A percentile compares a stretch with the other conserved stretches of the same genome.
Conservation (phyloP, 2,329 filamentous ascomycete species). For the Ustulina deusta region DNA sequence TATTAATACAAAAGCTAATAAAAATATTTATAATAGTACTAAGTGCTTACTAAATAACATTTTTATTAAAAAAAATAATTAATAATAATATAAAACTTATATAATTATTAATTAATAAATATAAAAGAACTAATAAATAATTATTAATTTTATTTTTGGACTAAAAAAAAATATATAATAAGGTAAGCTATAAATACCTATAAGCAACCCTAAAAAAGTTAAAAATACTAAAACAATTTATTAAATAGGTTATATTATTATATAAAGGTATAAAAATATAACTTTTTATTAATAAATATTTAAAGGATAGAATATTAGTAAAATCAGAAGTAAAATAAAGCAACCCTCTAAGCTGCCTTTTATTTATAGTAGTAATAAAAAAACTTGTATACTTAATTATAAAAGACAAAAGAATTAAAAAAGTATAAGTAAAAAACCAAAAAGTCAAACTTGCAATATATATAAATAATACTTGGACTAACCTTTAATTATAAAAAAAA, state of each 20-base stretch:
- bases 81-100: conserved; percentile 3
- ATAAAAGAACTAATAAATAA: background rate
- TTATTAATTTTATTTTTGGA: background rate
- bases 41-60: background rate
- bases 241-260: background rate
- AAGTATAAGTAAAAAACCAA: background rate
- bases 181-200: conserved; percentile 10
- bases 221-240: background rate
- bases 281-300: conserved; percentile 3
- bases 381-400: background rate
- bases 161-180: conserved; percentile 2
- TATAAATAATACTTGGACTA: background rate
- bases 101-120: background rate
- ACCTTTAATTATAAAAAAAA: background rate
- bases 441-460: conserved; percentile 1
- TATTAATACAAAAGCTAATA: conserved; percentile 5
- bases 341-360: background rate
- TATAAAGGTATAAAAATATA: background rate
- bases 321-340: conserved; percentile 1
- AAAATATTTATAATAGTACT: too few species aligned
- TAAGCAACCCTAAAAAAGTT: background rate
- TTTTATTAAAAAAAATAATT: conserved; percentile 6
- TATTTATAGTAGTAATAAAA: conserved; percentile 11
- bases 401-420: background rate
- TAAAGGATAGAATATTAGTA: background rate